Evolutionary conservation across 441 rosid species (phyloP).

Genomic region (Aleurites moluccanus): DNA sequence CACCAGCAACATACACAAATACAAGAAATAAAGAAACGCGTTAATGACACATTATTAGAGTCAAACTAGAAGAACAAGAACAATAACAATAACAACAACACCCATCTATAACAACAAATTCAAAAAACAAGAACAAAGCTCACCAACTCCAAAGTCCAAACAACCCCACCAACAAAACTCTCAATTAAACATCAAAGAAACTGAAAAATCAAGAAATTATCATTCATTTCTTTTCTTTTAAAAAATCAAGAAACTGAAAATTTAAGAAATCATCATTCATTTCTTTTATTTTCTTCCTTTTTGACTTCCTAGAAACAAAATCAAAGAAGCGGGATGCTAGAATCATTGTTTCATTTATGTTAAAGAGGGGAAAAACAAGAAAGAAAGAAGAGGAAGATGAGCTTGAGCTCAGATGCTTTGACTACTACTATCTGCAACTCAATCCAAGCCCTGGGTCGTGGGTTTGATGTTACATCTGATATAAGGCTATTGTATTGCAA

Average conservation of each 20-base stretch:
- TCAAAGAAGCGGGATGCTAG: neutral
- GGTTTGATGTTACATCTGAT: conserved; percentile 96
- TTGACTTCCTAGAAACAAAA: neutral
- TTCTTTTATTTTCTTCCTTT: neutral
- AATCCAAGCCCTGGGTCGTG: conserved; percentile 95
- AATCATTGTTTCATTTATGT: neutral
- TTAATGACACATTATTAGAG: conserved; percentile 36
- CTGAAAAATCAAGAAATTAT: neutral
- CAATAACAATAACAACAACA: too few species aligned
- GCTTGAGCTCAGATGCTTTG: conserved; percentile 65
- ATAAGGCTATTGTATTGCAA: conserved; percentile 92
- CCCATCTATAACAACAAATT: neutral
- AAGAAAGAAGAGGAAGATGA: conserved; percentile 26
- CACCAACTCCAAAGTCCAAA: conserved; percentile 21
- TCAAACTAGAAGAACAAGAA: conserved; percentile 36
- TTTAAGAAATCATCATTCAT: neutral
- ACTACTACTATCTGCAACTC: conserved; percentile 72
- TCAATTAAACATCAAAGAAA: neutral
- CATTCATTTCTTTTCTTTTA: too few species aligned
- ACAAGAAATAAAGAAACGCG: conserved; percentile 37
- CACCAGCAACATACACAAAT: neutral
- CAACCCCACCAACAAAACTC: neutral
- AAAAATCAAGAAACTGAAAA: too few species aligned
- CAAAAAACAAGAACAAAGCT: conserved; percentile 1
- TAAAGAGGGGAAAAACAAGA: neutral